phyloP scores from a whole-genome alignment of 2,329 filamentous ascomycete species.

The Microdochium nivale region DNA sequence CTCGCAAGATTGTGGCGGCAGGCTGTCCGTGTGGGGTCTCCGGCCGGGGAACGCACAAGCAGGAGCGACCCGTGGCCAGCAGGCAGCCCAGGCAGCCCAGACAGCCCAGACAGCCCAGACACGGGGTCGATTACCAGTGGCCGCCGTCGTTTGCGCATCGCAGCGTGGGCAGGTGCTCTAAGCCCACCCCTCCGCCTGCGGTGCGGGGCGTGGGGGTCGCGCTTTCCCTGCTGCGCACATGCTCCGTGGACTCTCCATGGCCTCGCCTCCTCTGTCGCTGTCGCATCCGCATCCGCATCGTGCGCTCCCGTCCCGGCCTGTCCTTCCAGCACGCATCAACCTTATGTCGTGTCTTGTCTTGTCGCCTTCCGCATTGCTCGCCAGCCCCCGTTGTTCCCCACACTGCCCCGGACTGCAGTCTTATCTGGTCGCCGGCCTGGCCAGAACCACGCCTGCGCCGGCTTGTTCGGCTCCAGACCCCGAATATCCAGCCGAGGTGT shows the following conservation, averaged over 20 bases:
- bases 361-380: too few species aligned
- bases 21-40: neutral
- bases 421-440: neutral
- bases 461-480: neutral
- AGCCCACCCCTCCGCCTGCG: neutral
- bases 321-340: too few species aligned
- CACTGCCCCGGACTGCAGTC: neutral
- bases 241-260: too few species aligned
- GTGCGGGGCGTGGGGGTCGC: neutral
- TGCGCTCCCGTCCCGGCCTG: too few species aligned
- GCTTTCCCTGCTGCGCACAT: neutral
- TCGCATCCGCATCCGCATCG: too few species aligned
- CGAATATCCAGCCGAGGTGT: neutral
- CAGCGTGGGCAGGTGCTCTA: neutral
- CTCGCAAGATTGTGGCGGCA: neutral
- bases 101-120: too few species aligned
- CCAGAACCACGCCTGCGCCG: neutral
- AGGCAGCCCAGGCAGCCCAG: too few species aligned
- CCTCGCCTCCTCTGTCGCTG: too few species aligned
- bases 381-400: neutral
- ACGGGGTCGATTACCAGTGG: neutral
- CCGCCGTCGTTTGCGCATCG: neutral
- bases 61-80: too few species aligned
- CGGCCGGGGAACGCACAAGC: neutral
- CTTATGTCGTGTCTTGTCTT: too few species aligned